Evolutionary conservation across 2,329 filamentous ascomycete genomes (phyloP).

Genomic region (Pyrenochaeta sp.): DNA sequence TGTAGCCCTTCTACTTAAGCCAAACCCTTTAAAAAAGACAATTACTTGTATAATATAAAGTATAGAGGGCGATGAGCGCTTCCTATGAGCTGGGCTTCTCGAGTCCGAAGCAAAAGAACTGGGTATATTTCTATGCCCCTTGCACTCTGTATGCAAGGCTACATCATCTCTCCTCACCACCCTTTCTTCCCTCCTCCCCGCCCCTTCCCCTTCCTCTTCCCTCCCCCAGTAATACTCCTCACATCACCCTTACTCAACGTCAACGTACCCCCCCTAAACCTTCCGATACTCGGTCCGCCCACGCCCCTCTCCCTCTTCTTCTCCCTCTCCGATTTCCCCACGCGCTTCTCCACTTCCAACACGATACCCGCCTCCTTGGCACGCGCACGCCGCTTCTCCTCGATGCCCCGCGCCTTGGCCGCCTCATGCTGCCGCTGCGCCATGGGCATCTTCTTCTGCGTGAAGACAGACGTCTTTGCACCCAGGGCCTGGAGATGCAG

Average conservation of each 20-base stretch:
- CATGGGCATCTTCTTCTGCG: slow-evolving; percentile 89
- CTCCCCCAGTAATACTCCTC: slow-evolving; percentile 62
- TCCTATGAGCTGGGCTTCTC: no score
- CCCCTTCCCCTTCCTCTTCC: slow-evolving; percentile 55
- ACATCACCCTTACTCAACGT: slow-evolving; percentile 81
- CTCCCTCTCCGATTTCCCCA: slow-evolving; percentile 56
- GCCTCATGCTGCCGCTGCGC: slow-evolving; percentile 83
- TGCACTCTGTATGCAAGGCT: no score
- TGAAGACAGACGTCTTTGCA: slow-evolving; percentile 75
- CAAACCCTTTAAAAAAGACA: no score
- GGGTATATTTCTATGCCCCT: no score
- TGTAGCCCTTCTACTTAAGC: no score
- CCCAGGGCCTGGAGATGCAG: slow-evolving; percentile 83
- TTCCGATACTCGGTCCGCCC: slow-evolving; percentile 80
- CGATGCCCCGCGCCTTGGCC: slow-evolving; percentile 69
- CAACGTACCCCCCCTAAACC: slow-evolving; percentile 79
- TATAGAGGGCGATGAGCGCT: no score
- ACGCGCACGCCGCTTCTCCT: slow-evolving; percentile 75
- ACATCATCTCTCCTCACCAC: slow-evolving; percentile 9
- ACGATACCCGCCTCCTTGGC: slow-evolving; percentile 91
- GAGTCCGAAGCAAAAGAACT: no score
- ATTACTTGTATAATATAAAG: no score
- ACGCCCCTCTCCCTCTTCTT: slow-evolving; percentile 66
- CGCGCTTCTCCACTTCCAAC: slow-evolving; percentile 67
- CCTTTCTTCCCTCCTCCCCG: slow-evolving; percentile 17